Percentiles rank a stretch among this genome's conserved stretches.
Conservation (phyloP, 2,329 filamentous ascomycete genomes). For the Epichloe gansuensis region DNA sequence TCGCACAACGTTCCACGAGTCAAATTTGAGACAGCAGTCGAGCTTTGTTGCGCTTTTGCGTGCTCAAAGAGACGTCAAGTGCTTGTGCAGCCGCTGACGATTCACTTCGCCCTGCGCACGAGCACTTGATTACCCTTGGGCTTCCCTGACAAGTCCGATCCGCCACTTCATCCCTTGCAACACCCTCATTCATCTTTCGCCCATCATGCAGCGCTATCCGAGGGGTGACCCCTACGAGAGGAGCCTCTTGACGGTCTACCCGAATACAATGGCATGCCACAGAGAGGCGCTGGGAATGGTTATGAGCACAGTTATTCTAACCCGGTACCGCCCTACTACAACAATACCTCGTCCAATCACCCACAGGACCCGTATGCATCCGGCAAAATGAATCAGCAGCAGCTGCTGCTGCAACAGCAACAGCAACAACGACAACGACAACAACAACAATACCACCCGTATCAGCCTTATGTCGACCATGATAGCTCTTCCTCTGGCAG, state of each 20-base stretch:
- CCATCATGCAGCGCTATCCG: slow-evolving; percentile 21
- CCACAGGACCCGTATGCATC: background rate
- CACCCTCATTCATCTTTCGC: background rate
- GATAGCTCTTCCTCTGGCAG: background rate
- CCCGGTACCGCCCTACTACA: slow-evolving; percentile 15
- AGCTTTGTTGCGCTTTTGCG: background rate
- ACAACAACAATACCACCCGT: background rate
- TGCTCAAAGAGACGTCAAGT: background rate
- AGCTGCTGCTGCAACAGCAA: background rate
- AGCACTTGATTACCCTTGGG: background rate
- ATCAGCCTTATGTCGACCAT: slow-evolving; percentile 1
- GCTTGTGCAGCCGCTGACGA: background rate
- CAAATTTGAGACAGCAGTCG: background rate
- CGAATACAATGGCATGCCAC: background rate
- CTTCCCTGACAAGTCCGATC: background rate
- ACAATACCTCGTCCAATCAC: slow-evolving; percentile 12
- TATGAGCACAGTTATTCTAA: slow-evolving; percentile 7
- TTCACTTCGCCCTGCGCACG: background rate
- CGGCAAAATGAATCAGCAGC: background rate
- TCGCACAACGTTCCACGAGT: background rate
- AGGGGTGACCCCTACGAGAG: slow-evolving; percentile 22
- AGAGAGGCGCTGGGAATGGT: slow-evolving; percentile 9
- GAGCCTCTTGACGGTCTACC: slow-evolving; percentile 20
- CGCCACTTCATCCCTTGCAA: too few relatives aligned
- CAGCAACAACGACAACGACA: background rate